Base-by-base conservation (phyloP, 2,329 filamentous ascomycete genomes). In the Hypoxylon sp. region DNA sequence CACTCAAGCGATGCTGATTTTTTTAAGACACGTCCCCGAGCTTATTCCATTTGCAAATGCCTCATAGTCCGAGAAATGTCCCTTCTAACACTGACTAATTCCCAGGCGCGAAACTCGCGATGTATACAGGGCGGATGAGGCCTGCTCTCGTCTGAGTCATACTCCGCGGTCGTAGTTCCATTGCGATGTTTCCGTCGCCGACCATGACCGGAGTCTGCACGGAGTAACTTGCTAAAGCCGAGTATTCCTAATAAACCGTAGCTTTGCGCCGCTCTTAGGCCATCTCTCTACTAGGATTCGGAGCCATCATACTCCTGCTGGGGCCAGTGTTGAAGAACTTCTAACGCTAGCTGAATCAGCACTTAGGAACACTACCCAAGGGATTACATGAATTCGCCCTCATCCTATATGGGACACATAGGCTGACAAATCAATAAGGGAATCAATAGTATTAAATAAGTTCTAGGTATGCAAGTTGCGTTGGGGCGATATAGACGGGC, bases 401-500 rank as follows among this genome's bases (percentile, higher is more conserved):
- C n/a, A n/a, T n/a, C n/a, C n/a, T n/a, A n/a, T n/a, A n/a, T n/a
- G n/a, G n/a, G n/a, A n/a, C n/a, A 50, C 34, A 48, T 29, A 2
- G 19, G 52, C 52, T 59, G 36, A 59, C 44, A 53, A 44, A 56
- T 53, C n/a, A n/a, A n/a, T n/a, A n/a, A n/a, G n/a, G n/a, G n/a
- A n/a, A n/a, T n/a, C n/a, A n/a, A n/a, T n/a, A n/a, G n/a, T n/a
- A n/a, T n/a, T n/a, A n/a, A n/a, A n/a, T n/a, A n/a, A n/a, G n/a
- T n/a, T n/a, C n/a, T n/a, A n/a, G n/a, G n/a, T n/a, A n/a, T n/a
- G n/a, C n/a, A n/a, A n/a, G n/a, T n/a, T n/a, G n/a, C n/a, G n/a
- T n/a, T n/a, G n/a, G n/a, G n/a, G n/a, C n/a, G n/a, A n/a, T n/a
- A n/a, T n/a, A n/a, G n/a, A n/a, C n/a, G n/a, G n/a, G n/a, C n/a